Base-by-base conservation (phyloP, 352 stramenopile genomes). In the Blastocystis sp. region DNA sequence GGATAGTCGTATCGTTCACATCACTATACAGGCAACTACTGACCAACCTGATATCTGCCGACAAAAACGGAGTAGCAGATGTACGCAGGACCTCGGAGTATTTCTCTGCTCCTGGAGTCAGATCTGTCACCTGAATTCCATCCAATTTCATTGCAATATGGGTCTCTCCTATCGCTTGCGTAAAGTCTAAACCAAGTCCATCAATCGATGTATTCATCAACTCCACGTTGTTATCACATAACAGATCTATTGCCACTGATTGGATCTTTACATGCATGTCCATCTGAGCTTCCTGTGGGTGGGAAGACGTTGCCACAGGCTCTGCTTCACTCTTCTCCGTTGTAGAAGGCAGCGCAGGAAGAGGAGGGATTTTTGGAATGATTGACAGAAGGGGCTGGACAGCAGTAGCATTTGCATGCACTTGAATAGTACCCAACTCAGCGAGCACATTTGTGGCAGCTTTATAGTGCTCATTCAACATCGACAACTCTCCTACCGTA, bases 381-480 rank as follows among this genome's bases (percentile, higher is more conserved):
- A 53, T 3, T 26, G 73, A 45, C 37, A 69, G 53, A 64, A 73
- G 4, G 62, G 9, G 62, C 39, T 73, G 62, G 43, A 73, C 5
- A n/a, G 62, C 34, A 1, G n/a, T 61, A 68, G 11, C 50, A 41
- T 53, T 84, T 29, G 62, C 23, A 13, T 64, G 13, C 3, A 45
- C 9, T 15, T 47, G 0, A 1, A 84, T 18, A 39, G 53, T 5
- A 34, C 73, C 73, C n/a, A 84, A 20, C 29, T 59, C 39, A 18
- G 29, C 73, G 9, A 84, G 53, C 4, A 84, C 20, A 45, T 68
- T 64, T 3, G 47, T 84, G 5, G 73, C 43, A 13, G 73, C 73
- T 18, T 68, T 47, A 43, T 68, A 84, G 4, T 53, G 34, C 18
- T 84, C 73, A 45, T 84, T 84, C 50, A 84, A 26, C 73, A 84